phyloP scores from a whole-genome alignment of 1,284 basidiomycete species.

The Vanrija sp. region DNA sequence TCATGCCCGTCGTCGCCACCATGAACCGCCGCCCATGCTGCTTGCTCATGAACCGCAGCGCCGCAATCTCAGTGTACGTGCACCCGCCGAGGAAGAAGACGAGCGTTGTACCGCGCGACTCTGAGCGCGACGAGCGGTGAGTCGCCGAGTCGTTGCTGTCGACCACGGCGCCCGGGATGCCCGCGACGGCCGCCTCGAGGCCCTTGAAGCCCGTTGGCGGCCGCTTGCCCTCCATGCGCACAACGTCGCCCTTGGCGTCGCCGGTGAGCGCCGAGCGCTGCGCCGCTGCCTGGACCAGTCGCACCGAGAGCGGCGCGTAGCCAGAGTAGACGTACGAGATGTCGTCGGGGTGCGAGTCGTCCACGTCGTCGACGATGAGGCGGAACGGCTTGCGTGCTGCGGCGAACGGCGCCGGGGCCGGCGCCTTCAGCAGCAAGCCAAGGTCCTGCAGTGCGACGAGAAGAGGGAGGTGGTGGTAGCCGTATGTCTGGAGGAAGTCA shows the following conservation, averaged over 20 bases:
- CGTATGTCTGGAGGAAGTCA: conserved; percentile 91
- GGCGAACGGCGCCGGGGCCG: conserved; percentile 57
- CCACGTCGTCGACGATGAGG: conserved; percentile 83
- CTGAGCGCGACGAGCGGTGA: not conserved
- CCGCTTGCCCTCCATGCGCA: conserved; percentile 19
- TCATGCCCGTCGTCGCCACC: conserved; percentile 81
- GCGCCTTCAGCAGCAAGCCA: conserved; percentile 56
- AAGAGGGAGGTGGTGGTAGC: conserved; percentile 81
- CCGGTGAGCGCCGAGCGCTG: conserved; percentile 73
- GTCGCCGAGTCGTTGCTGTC: conserved; percentile 55
- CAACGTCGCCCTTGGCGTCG: conserved; percentile 49
- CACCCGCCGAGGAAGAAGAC: conserved; percentile 99
- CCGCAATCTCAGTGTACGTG: conserved; percentile 94
- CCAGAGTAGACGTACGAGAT: conserved; percentile 95
- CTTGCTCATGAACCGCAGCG: conserved; percentile 80
- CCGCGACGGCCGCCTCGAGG: conserved; percentile 80
- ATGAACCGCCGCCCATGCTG: conserved; percentile 76
- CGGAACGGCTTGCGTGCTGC: conserved; percentile 77
- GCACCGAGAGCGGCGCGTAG: conserved; percentile 87
- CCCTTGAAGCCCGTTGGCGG: conserved; percentile 94
- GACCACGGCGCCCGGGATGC: conserved; percentile 78
- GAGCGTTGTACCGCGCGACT: conserved; percentile 62
- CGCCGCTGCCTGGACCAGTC: conserved; percentile 86
- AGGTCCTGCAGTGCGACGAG: conserved; percentile 73
- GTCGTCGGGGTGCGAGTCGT: conserved; percentile 70